Percentiles rank a stretch among this genome's conserved stretches.
Conservation (phyloP, 331 rosid species). For the Stylosanthes scabra region DNA sequence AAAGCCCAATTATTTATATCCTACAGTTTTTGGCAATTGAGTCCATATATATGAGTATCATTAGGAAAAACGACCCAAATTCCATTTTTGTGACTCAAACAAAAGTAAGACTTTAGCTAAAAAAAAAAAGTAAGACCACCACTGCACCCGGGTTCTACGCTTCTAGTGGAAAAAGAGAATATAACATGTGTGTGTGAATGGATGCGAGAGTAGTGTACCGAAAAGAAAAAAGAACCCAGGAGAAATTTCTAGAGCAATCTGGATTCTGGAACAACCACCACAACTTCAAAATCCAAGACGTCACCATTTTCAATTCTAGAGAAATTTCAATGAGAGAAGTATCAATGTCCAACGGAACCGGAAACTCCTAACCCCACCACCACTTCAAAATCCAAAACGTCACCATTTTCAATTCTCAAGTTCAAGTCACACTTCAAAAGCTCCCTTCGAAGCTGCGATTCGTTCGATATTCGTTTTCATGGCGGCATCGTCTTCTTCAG, state of each 20-base stretch:
- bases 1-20: neutral
- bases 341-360: neutral
- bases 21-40: no score
- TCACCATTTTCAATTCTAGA: no score
- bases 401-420: neutral
- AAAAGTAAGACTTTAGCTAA: neutral
- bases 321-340: no score
- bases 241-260: slow-evolving; percentile 19
- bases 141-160: no score
- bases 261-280: neutral
- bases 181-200: no score
- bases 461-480: slow-evolving; percentile 36
- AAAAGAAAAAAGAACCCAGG: neutral
- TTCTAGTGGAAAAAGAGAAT: no score
- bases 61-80: no score
- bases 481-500: slow-evolving; percentile 58
- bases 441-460: neutral
- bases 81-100: no score
- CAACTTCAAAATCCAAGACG: no score
- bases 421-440: neutral
- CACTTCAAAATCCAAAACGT: neutral
- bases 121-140: no score
- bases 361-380: neutral
- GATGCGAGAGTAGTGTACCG: no score
- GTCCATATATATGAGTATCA: no score